Base-by-base conservation (phyloP, 2,329 filamentous ascomycete genomes). In the Cordyceps militaris region DNA sequence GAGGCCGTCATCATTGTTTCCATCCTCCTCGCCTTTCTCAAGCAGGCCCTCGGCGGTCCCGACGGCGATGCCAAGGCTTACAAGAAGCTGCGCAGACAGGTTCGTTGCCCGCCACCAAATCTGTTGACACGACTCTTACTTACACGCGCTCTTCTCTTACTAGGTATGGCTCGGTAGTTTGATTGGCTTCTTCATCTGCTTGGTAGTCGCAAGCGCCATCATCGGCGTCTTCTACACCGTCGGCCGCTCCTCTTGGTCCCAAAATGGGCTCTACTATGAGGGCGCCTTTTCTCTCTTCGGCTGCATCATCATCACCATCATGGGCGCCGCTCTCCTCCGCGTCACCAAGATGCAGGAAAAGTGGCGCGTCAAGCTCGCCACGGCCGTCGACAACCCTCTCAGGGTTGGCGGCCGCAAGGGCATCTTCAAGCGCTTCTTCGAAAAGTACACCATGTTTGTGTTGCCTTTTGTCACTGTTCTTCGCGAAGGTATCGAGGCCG, bases 381-480 rank as follows among this genome's bases (percentile, higher is more conserved):
- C 82, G 65, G 83, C 88, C 2, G 73, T 94, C 30, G 83, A 88
- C 63, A 69, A 67, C 1, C 75, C 78, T 11, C 61, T 76, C 59
- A 70, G 69, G 42, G 75, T 79, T 16, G 75, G 80, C 14, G 73
- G 73, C 30, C 68, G 67, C 3, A 67, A 67, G 24, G 74, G 75
- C 66, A 52, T 91, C 61, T 3, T 49, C 14, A 87, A 87, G 71
- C 73, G 75, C 57, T 88, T 82, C 74, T 72, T 78, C 21, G 86
- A 92, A 70, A 91, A 88, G 70, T 94, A 96, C 67, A 84, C 86
- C 66, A 90, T 96, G 87, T 94, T 95, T 69, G 72, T 89, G 47
- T 76, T 96, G 56, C 91, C 91, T 1, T 95, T 96, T 71, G 79
- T 96, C 68, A 96, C 91, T 0, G 87, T 94, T n/a, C 74, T 96